Percentiles rank a stretch among this genome's conserved stretches.
Evolutionary conservation across 148 eudicot species (phyloP).

Genomic region (Rheum nobile): DNA sequence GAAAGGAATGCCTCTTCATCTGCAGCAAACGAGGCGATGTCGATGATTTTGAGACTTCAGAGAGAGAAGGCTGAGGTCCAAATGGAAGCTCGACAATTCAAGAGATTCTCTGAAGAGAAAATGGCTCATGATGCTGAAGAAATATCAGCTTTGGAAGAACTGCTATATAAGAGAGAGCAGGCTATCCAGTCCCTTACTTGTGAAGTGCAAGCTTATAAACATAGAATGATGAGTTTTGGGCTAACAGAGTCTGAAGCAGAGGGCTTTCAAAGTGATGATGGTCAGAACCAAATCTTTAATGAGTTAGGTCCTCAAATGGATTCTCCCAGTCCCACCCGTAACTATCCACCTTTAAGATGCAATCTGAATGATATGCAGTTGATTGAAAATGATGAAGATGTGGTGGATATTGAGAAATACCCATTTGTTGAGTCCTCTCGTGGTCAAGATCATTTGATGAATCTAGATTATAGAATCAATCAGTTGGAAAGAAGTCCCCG

Average conservation of each 20-base stretch:
- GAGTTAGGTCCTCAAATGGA: constrained; percentile 31
- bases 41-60: constrained; percentile 92
- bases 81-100: constrained; percentile 80
- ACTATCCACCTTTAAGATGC: constrained; percentile 76
- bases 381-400: constrained; percentile 42
- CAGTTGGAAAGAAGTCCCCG: constrained; percentile 61
- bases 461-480: constrained; percentile 66
- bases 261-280: constrained; percentile 31
- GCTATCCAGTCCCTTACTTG: constrained; percentile 55
- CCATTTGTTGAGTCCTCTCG: constrained; percentile 60
- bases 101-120: constrained; percentile 79
- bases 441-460: constrained; percentile 47
- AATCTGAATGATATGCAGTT: constrained; percentile 35
- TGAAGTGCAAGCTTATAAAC: constrained; percentile 77
- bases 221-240: constrained; percentile 80
- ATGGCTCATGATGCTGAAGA: constrained; percentile 73
- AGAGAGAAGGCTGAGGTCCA: constrained; percentile 85
- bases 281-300: constrained; percentile 33
- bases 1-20: constrained; percentile 93
- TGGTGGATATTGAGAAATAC: constrained; percentile 55
- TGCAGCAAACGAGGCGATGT: constrained; percentile 95
- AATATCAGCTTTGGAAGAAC: constrained; percentile 48
- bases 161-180: constrained; percentile 76
- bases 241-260: constrained; percentile 68
- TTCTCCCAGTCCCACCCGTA: constrained; percentile 24